Evolutionary conservation across 1,139 yeast species (phyloP), one percentile per base, ranked within the genome.

Genomic region (Nakaseomyces sp.): DNA sequence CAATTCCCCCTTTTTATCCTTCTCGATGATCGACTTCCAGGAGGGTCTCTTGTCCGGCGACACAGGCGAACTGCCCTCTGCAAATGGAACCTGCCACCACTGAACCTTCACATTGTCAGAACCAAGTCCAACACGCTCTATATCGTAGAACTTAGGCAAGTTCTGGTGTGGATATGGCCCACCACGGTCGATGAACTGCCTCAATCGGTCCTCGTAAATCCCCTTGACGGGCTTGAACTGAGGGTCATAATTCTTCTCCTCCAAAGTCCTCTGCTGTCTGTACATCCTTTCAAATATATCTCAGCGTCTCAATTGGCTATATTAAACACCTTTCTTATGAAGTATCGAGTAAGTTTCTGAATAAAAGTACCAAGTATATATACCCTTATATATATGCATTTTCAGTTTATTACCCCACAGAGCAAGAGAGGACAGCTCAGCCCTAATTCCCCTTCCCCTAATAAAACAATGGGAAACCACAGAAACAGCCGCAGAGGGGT

Each of bases 221-320:
- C 76, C 73, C 59, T 85, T 88, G 33, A 89, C 79, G 48, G 93
- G 91, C 61, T 86, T 86, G 57, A 88, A 84, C 43, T 77, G 79
- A 3, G 96, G 96, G 50, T 76, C 80, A 48, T 70, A 71, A 61
- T 76, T 81, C 38, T 18, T 7, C 38, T 35, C 38, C 17, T 35
- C 38, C 12, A 35, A 18, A 15, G 18, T 10, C 36, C 24, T 7
- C 12, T 35, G 38, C n/a, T 35, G 38, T 15, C 26, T 35, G 17
- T 16, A 40, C 42, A 32, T 43, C 33, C 6, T 26, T n/a, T n/a
- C n/a, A n/a, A n/a, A n/a, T n/a, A n/a, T n/a, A n/a, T n/a, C n/a
- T n/a, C n/a, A n/a, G n/a, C n/a, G n/a, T n/a, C n/a, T n/a, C n/a
- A n/a, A n/a, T n/a, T n/a, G n/a, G n/a, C n/a, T n/a, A n/a, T n/a